Percentiles rank a stretch among this genome's conserved stretches.
phyloP scores from a whole-genome alignment of 2,329 filamentous ascomycete genomes.

The Penicillium hesseltinei region DNA sequence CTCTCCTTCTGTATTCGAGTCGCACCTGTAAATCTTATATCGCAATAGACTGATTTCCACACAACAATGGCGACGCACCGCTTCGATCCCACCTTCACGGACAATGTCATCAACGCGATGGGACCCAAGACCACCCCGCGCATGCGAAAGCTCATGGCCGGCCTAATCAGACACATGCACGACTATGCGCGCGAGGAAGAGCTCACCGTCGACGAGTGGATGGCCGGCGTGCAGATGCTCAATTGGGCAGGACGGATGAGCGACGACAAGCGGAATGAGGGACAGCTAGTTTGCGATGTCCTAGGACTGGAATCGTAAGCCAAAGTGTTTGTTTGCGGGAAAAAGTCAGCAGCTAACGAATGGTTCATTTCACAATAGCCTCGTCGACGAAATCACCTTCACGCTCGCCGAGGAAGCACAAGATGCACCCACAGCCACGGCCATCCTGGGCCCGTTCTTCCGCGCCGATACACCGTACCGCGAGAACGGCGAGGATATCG shows the following conservation, averaged over 20 bases:
- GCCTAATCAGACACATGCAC: conserved; percentile 56
- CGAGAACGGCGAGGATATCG: conserved; percentile 67
- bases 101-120: conserved; percentile 72
- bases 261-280: conserved; percentile 61
- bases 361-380: conserved; percentile 31
- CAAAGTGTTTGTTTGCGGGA: not conserved
- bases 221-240: conserved; percentile 56
- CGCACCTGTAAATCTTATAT: not conserved
- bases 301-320: conserved; percentile 58
- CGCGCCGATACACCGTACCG: conserved; percentile 68
- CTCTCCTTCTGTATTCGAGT: not conserved
- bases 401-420: conserved; percentile 55
- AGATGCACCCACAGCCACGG: conserved; percentile 65
- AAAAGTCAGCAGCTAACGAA: not conserved
- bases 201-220: conserved; percentile 59
- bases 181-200: conserved; percentile 60
- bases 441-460: conserved; percentile 85
- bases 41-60: not conserved
- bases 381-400: conserved; percentile 80
- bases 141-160: conserved; percentile 60
- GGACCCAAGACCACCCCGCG: conserved; percentile 67
- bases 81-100: conserved; percentile 56
- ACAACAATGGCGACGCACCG: conserved; percentile 31
- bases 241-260: conserved; percentile 65
- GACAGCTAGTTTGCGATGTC: conserved; percentile 59